Conservation (phyloP, 2,329 filamentous ascomycete species). For the Cryphonectria japonica region DNA sequence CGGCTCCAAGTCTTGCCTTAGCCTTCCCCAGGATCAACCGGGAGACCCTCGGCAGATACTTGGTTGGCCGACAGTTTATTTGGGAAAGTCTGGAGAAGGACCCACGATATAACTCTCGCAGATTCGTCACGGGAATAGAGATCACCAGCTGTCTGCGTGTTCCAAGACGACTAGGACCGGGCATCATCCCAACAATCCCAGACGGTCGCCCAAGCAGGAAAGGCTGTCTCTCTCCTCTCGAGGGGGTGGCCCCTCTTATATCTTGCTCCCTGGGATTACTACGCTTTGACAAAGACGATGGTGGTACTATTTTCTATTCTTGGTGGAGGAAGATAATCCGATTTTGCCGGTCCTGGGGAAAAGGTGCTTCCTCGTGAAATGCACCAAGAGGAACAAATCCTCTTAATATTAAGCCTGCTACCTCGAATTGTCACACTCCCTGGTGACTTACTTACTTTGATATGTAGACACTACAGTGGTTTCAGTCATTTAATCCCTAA, state of each 20-base stretch:
- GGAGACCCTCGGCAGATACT: slow-evolving; percentile 23
- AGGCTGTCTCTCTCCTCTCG: background rate
- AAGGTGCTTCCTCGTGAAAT: slow-evolving; percentile 5
- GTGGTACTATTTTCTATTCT: background rate
- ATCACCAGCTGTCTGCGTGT: background rate
- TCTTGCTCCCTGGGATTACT: slow-evolving; percentile 8
- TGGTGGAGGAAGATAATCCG: slow-evolving; percentile 4
- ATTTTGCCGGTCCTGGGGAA: background rate
- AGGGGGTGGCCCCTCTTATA: background rate
- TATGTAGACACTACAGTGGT: background rate
- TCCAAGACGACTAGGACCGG: background rate
- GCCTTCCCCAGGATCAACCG: background rate
- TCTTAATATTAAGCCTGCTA: background rate
- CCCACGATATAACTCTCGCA: background rate
- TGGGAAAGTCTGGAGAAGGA: slow-evolving; percentile 3
- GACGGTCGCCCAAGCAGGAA: background rate
- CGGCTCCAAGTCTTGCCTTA: slow-evolving; percentile 25
- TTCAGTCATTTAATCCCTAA: background rate
- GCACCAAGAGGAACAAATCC: background rate
- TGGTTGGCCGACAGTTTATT: slow-evolving; percentile 23
- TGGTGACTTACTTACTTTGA: background rate
- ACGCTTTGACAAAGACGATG: slow-evolving; percentile 20
- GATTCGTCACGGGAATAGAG: background rate
- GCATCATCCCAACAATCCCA: background rate
- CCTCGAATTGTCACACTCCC: background rate